phyloP scores from a whole-genome alignment of 2,329 filamentous ascomycete species.

The Waltergamsia citrina region DNA sequence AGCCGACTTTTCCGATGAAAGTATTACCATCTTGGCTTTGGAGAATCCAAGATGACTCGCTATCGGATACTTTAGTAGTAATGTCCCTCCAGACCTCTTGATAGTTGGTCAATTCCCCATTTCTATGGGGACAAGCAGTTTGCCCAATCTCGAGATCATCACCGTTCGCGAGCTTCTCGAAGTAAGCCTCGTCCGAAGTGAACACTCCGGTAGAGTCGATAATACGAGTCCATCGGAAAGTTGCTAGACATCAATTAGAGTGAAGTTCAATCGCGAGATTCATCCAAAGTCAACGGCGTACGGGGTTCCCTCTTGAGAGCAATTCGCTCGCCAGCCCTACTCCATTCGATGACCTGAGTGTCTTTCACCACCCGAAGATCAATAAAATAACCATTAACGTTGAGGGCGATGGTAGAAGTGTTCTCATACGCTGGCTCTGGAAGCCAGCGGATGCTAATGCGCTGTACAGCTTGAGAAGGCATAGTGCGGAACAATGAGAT shows the following conservation, averaged over 20 bases:
- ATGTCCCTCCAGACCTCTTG: conserved; percentile 13
- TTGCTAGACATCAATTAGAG: conserved; percentile 5
- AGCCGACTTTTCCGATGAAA: conserved; percentile 10
- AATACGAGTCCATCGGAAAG: conserved; percentile 13
- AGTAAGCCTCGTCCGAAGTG: conserved; percentile 11
- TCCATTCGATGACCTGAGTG: conserved; percentile 10
- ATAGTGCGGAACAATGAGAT: too few relatives aligned
- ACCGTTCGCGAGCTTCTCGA: conserved; percentile 10
- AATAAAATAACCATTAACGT: conserved; percentile 14
- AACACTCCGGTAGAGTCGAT: conserved; percentile 11
- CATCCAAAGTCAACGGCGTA: too few relatives aligned
- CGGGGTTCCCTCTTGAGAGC: conserved; percentile 9
- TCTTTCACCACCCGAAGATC: conserved; percentile 8
- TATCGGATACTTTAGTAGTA: conserved; percentile 5
- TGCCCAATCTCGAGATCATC: conserved; percentile 12
- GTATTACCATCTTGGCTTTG: conserved; percentile 9
- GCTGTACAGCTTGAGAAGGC: conserved; percentile 10
- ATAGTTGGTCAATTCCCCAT: conserved; percentile 8
- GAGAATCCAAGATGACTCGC: conserved; percentile 10
- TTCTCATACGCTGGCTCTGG: conserved; percentile 12
- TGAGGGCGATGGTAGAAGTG: conserved; percentile 12
- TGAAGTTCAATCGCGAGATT: neutral
- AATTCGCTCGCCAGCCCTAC: conserved; percentile 10
- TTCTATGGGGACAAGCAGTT: conserved; percentile 7
- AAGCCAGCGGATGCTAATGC: conserved; percentile 14